Evolutionary conservation across 2,329 filamentous ascomycete genomes (phyloP).

Genomic region (Botrytis elliptica): DNA sequence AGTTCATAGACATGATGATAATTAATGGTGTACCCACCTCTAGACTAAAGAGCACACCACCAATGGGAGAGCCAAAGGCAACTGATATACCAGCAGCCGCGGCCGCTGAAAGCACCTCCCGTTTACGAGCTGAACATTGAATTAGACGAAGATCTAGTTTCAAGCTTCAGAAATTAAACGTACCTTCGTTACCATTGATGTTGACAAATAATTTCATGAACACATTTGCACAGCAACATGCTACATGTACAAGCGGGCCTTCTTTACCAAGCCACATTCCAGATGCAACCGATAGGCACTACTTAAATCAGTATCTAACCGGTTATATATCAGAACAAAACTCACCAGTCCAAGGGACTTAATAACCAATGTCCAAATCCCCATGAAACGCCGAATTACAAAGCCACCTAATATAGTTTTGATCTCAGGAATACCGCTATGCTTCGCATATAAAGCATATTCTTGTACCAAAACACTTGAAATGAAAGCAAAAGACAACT

Average conservation of each 20-base stretch:
- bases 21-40: conserved; percentile 53
- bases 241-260: conserved; percentile 91
- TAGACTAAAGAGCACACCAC: conserved; percentile 92
- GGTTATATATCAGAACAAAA: background rate
- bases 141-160: background rate
- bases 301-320: conserved; percentile 34
- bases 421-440: conserved; percentile 96
- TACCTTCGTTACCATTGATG: conserved; percentile 84
- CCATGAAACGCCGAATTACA: conserved; percentile 83
- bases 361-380: conserved; percentile 81
- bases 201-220: conserved; percentile 85
- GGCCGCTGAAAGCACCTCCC: conserved; percentile 88
- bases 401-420: conserved; percentile 95
- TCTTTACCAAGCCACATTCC: conserved; percentile 98
- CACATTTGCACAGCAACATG: conserved; percentile 91
- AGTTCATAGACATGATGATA: conserved; percentile 20
- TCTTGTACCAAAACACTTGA: conserved; percentile 78
- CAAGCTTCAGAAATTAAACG: conserved; percentile 22
- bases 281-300: conserved; percentile 88
- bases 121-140: conserved; percentile 68
- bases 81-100: conserved; percentile 65
- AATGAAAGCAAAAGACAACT: conserved; percentile 74
- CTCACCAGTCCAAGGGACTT: conserved; percentile 85
- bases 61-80: conserved; percentile 69
- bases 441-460: conserved; percentile 85